These are phyloP conservation scores for Ceratopteris richardii DNA, from an alignment of 75 land plant genomes.

Conservation along the genomic window DNA sequence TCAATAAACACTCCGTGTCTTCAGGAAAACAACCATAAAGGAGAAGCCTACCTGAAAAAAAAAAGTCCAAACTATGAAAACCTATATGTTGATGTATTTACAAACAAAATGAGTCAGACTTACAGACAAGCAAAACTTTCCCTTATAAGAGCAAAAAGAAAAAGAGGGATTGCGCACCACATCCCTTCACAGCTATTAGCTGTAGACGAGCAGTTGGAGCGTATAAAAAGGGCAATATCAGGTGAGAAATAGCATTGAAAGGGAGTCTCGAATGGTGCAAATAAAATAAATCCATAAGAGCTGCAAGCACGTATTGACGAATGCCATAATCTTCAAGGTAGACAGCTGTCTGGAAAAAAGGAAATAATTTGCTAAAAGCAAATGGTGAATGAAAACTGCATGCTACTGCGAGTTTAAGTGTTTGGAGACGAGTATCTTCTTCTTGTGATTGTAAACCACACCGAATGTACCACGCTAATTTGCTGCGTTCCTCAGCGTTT, in stretches of 20 bases:
- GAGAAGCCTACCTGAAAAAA: slow-evolving; percentile 16
- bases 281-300: slow-evolving; percentile 17
- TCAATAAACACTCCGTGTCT: slow-evolving; percentile 16
- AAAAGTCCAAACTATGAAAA: too few relatives aligned
- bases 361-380: slow-evolving; percentile 12
- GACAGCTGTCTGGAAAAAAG: slow-evolving; percentile 11
- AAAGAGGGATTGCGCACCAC: slow-evolving; percentile 11
- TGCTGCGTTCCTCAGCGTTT: slow-evolving; percentile 1
- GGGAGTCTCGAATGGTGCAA: slow-evolving; percentile 8
- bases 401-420: slow-evolving; percentile 15
- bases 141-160: too few relatives aligned
- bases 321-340: slow-evolving; percentile 11
- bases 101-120: too few relatives aligned
- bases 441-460: slow-evolving; percentile 15
- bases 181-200: slow-evolving; percentile 9
- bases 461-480: slow-evolving; percentile 8
- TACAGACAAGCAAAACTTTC: too few relatives aligned
- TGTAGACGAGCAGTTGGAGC: slow-evolving; percentile 13
- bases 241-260: slow-evolving; percentile 5
- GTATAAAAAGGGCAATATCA: slow-evolving; percentile 9
- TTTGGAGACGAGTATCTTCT: slow-evolving; percentile 11
- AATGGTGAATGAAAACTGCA: slow-evolving; percentile 14
- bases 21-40: slow-evolving; percentile 12
- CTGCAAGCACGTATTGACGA: slow-evolving; percentile 12
- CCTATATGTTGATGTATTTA: too few relatives aligned